Evolutionary conservation across 768 basidiomycete genomes (phyloP).

Genomic region (Mycena floridula): DNA sequence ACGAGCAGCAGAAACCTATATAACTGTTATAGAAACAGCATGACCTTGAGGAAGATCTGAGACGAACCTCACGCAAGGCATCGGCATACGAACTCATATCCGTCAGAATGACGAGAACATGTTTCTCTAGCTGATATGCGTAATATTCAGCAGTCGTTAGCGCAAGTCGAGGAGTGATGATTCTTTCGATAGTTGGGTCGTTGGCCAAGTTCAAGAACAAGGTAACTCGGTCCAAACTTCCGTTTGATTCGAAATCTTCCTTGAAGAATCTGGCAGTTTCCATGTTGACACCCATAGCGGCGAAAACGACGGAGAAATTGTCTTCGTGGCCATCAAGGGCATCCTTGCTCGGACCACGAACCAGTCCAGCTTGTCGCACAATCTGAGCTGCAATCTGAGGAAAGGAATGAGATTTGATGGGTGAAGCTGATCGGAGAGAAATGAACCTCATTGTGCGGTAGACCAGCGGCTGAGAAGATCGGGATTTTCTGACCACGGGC

Average conservation of each 20-base stretch:
- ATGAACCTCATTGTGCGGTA: slow-evolving; percentile 95
- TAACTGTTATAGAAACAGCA: too few relatives aligned
- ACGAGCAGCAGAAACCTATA: slow-evolving; percentile 91
- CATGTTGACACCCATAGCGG: slow-evolving; percentile 99
- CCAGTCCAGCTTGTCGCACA: slow-evolving; percentile 97
- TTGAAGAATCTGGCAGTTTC: slow-evolving; percentile 99
- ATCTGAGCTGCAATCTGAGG: slow-evolving; percentile 97
- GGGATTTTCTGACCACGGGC: slow-evolving; percentile 99
- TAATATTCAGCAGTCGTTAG: slow-evolving; percentile 99
- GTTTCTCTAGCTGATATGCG: slow-evolving; percentile 99
- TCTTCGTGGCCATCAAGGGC: slow-evolving; percentile 99
- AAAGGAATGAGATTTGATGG: slow-evolving; percentile 3
- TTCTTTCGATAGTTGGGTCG: slow-evolving; percentile 99
- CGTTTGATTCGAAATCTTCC: slow-evolving; percentile 98
- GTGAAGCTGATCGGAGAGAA: slow-evolving; percentile 6
- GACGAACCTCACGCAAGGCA: slow-evolving; percentile 82
- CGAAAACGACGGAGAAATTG: slow-evolving; percentile 99
- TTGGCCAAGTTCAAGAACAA: slow-evolving; percentile 98
- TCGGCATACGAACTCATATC: slow-evolving; percentile 99
- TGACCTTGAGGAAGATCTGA: background rate
- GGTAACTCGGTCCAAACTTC: slow-evolving; percentile 93
- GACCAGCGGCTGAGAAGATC: slow-evolving; percentile 97
- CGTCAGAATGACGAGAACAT: slow-evolving; percentile 97
- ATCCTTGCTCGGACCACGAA: slow-evolving; percentile 94
- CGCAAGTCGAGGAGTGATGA: slow-evolving; percentile 97